Base-by-base conservation (phyloP, 2,329 filamentous ascomycete species). In the Beauveria sp. region DNA sequence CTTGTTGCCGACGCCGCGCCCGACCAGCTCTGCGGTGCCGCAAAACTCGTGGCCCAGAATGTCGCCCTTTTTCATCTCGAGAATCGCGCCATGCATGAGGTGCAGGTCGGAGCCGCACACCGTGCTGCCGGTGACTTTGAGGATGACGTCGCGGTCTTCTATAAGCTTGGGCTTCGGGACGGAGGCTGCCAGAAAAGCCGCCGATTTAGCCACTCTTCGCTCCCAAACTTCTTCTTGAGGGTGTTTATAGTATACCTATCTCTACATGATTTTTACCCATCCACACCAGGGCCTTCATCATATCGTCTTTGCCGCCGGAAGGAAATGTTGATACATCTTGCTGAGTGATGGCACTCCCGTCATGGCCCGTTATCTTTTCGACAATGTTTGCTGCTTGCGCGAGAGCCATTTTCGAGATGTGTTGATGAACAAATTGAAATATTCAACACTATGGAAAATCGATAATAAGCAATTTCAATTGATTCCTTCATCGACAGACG, bases 251-350 rank as follows among this genome's bases (percentile, higher is more conserved):
- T 9, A 3, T 72, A 85, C 82, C 76, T 20, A 96, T 79, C 69
- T 89, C 76, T 52, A 96, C 90, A 34, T 79, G 84, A 69, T 92
- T 90, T 79, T 93, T 95, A 58, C 89, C 89, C 74, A 88, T 85
- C 91, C 91, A 96, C 2, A 83, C 83, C 16, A 96, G 75, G 0
- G 91, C 92, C 73, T 90, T 88, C 89, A 96, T 95, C 18, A 75
- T 88, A 67, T 86, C 82, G 5, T 73, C 76, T 3, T 73, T 75
- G 62, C 88, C 79, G 5, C 77, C 77, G 89, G 66, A 87, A 87
- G 63, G 83, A 77, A 54, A 62, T 12, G 46, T 40, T n/a, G 61
- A 62, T 53, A 93, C 78, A 69, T 95, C 86, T 65, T 93, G 90
- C 18, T 80, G 76, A 1, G 85, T 89, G 58, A 81, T 78, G 20